A percentile compares a stretch with the other conserved stretches of the same genome.
Evolutionary conservation across 768 basidiomycete species (phyloP).

Genomic region (Naganishia randhawae): DNA sequence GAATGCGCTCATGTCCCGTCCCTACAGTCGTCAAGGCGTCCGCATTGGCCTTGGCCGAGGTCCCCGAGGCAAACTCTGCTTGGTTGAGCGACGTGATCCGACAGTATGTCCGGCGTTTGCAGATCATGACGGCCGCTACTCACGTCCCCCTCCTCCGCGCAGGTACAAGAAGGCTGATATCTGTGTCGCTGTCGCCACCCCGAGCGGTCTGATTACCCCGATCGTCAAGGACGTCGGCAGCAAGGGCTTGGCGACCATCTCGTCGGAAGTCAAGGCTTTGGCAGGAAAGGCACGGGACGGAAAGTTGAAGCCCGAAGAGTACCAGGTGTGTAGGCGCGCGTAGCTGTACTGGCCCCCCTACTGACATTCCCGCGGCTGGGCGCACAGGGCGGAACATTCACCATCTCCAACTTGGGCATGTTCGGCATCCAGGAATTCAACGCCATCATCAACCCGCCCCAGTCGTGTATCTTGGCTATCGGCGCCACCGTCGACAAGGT

Average conservation of each 20-base stretch:
- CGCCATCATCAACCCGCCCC: conserved; percentile 98
- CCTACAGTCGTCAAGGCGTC: conserved; percentile 76
- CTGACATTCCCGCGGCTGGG: neutral
- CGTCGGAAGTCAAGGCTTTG: conserved; percentile 82
- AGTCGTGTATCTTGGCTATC: conserved; percentile 95
- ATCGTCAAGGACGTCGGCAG: conserved; percentile 89
- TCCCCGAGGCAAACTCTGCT: conserved; percentile 95
- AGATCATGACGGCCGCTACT: conserved; percentile 14
- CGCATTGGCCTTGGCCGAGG: conserved; percentile 82
- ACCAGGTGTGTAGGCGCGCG: conserved; percentile 60
- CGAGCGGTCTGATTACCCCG: conserved; percentile 91
- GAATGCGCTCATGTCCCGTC: neutral
- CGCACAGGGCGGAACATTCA: conserved; percentile 86
- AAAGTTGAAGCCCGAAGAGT: conserved; percentile 89
- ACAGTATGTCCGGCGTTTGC: conserved; percentile 61
- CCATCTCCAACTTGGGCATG: conserved; percentile 99
- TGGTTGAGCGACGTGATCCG: conserved; percentile 95
- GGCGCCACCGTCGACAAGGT: conserved; percentile 81
- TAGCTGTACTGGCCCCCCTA: neutral
- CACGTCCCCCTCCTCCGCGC: neutral
- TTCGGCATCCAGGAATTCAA: conserved; percentile 84
- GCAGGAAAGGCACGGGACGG: conserved; percentile 96
- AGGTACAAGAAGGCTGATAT: conserved; percentile 96
- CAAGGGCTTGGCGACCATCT: conserved; percentile 89
- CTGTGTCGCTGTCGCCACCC: conserved; percentile 92